Evolutionary conservation across 1,284 basidiomycete genomes (phyloP), one percentile per base, ranked within the genome.

Genomic region (Xanthoconium separans): DNA sequence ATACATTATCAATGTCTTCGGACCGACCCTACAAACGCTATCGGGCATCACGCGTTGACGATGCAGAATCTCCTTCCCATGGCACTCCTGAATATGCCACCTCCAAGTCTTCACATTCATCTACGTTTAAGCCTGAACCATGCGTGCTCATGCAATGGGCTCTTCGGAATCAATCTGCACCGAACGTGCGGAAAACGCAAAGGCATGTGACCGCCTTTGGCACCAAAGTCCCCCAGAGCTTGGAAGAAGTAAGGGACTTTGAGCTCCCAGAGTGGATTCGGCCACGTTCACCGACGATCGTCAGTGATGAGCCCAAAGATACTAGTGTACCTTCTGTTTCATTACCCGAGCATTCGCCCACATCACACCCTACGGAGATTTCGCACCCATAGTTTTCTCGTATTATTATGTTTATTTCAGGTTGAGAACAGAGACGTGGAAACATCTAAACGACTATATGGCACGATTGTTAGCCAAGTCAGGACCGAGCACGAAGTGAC

Each of bases 131-230:
- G 63, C 47, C 61, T 51, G 60, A 77, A 61, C 59, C 62, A 30
- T 69, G 74, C 64, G 50, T 74, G 62, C 61, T 78, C 34, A 65
- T 85, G 65, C 74, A 77, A 40, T 73, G 80, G 50, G 84, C 83
- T 7, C 65, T 77, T 44, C 79, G 82, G 29, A 77, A 70, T 55
- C 72, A 76, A 27, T 71, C 69, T 16, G 68, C 76, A 30, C 76
- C 74, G 7, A 74, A 69, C 15, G 71, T 73, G 27, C 73, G 79
- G 49, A 83, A 79, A 64, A 79, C 79, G 2, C 77, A 77, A 62
- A 74, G 84, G 51, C 75, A 80, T 55, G 69, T 77, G 43, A 77
- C 73, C 30, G 81, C 83, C 16, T 87, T 86, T 62, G 84, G 85
- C 1, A 71, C 73, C 43, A 77, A 77, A 50, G 71, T 82, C 8